Evolutionary conservation across 805 yeast genomes (phyloP).

Genomic region (Wickerhamiella occidentalis): DNA sequence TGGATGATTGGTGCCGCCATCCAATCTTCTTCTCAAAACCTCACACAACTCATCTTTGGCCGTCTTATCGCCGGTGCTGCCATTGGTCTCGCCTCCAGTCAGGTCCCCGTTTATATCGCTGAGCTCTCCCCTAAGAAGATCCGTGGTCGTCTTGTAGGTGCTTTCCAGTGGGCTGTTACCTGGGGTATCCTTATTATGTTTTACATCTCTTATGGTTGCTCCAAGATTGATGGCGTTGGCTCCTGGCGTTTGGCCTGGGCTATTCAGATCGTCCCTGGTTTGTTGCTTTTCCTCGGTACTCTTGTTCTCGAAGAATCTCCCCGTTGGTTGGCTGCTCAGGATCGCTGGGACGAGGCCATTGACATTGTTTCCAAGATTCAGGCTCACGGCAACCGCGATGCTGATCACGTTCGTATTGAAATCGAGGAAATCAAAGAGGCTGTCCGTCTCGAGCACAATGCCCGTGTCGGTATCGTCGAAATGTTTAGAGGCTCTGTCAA

Average conservation of each 20-base stretch:
- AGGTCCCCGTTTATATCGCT: conserved; percentile 54
- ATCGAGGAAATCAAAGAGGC: conserved; percentile 49
- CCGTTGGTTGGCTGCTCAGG: conserved; percentile 37
- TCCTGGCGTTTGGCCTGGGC: conserved; percentile 59
- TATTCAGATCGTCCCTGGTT: conserved; percentile 42
- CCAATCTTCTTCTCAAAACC: conserved; percentile 36
- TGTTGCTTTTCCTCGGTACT: conserved; percentile 36
- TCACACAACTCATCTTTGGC: conserved; percentile 39
- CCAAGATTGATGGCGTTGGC: conserved; percentile 30
- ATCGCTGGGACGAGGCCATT: conserved; percentile 36
- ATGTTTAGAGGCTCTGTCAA: conserved; percentile 36
- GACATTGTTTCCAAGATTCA: conserved; percentile 27
- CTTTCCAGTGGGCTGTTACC: conserved; percentile 52
- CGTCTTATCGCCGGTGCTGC: conserved; percentile 52
- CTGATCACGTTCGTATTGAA: conserved; percentile 39
- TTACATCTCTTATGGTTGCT: conserved; percentile 40
- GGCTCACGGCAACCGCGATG: conserved; percentile 24
- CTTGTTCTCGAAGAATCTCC: conserved; percentile 32
- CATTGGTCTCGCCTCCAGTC: conserved; percentile 54
- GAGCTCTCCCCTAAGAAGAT: conserved; percentile 50
- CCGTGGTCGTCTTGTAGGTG: conserved; percentile 49
- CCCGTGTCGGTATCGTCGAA: conserved; percentile 35
- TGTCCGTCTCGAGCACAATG: conserved; percentile 40
- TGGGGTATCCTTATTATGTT: conserved; percentile 54
- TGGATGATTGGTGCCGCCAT: conserved; percentile 55